Percentiles rank a stretch among this genome's conserved stretches.
phyloP scores from a whole-genome alignment of 2,329 filamentous ascomycete species.

The Cladophialophora exuberans region DNA sequence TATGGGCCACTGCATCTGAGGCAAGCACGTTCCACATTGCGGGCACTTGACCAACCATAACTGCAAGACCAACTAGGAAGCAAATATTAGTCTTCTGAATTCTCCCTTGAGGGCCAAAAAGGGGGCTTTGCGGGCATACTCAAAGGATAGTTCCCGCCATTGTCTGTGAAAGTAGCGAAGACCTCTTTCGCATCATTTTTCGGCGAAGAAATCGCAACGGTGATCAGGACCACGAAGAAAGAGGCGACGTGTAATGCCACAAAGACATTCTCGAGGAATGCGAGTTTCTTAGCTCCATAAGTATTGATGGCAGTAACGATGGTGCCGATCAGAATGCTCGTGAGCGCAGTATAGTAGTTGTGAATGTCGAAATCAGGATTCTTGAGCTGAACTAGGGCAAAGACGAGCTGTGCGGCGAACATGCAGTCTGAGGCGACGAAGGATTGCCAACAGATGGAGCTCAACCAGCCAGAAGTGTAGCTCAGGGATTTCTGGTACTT shows the following conservation, averaged over 20 bases:
- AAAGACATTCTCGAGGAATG: conserved; percentile 43
- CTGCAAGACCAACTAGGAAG: conserved; percentile 39
- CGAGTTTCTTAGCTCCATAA: conserved; percentile 39
- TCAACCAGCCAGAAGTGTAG: conserved; percentile 56
- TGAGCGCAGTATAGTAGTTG: conserved; percentile 54
- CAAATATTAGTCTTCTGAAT: conserved; percentile 31
- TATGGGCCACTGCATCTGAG: conserved; percentile 39
- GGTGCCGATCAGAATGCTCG: conserved; percentile 50
- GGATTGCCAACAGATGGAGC: conserved; percentile 15
- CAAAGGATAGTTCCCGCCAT: conserved; percentile 35
- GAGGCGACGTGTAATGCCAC: conserved; percentile 44
- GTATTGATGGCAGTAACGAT: conserved; percentile 49
- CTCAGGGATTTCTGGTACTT: conserved; percentile 57
- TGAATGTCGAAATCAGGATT: conserved; percentile 45
- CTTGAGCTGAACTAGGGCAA: conserved; percentile 46
- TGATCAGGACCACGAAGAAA: conserved; percentile 40
- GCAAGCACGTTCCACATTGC: conserved; percentile 39
- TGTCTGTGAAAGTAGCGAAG: conserved; percentile 42
- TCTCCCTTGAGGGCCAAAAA: neutral
- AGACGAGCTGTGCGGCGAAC: conserved; percentile 15
- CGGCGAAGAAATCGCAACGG: conserved; percentile 41
- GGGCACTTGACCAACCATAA: conserved; percentile 45
- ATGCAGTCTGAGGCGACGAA: conserved; percentile 16
- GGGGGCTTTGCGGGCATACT: neutral
- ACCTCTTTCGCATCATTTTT: conserved; percentile 37